Base-by-base conservation (phyloP, 495 filamentous ascomycete species). In the Talaromyces stipitatus region DNA sequence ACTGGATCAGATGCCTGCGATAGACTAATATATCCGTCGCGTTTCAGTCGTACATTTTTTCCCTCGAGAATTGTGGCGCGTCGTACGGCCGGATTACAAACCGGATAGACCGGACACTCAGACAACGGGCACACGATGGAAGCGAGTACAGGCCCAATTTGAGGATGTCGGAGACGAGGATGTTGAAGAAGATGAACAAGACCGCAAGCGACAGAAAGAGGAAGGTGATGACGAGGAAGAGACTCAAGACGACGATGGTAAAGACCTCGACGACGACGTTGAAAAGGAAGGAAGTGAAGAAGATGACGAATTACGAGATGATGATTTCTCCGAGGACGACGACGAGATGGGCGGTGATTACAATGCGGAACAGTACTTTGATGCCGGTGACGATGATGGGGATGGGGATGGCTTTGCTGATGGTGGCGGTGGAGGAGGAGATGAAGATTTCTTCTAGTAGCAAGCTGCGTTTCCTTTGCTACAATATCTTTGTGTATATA, bases 341-440 rank as follows among this genome's bases (percentile, higher is more conserved):
- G 78, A 82, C 54, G 80, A 82, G 18, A 76, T 78, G 75, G 80
- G 75, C 9, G 80, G 77, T 0, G 80, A 82, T 58, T 85, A 86
- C 66, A 84, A 86, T 61, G 83, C 83, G 0, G 83, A 86, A 58
- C 76, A 83, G 50, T 85, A 85, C 71, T 86, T 85, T 57, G 83
- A 85, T 61, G 79, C 70, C 32, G 83, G 83, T 7, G 83, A 80
- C 46, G 82, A 82, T 56, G 83, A 86, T 29, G 74, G 68, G 58
- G 77, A 74, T 26, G 77, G 80, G 41, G 78, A 79, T 59, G 69
- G 69, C 5, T 74, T 74, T 60, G 76, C 65, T 3, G 77, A 78
- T 64, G 72, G 72, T n/a, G 77, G 73, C 52, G 72, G 65, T 51
- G 74, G 67, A 9, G 80, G 53, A 45, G 53, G 54, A 12, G 54